A percentile compares a stretch with the other conserved stretches of the same genome.
Conservation (phyloP, 306 rosid genomes). For the Purshia tridentata region DNA sequence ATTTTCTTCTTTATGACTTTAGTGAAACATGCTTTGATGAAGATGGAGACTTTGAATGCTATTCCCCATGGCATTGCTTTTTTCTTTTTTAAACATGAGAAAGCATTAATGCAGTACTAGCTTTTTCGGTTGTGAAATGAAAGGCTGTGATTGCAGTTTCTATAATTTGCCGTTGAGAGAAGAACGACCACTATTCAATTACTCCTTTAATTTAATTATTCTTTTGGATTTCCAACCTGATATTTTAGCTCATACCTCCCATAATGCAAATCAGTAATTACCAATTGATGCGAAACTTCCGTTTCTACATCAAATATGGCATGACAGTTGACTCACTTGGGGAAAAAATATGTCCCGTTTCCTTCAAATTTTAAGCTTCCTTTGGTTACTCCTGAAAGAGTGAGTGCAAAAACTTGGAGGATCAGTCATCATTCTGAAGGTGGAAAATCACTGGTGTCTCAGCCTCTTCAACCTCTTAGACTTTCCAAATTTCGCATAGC, state of each 20-base stretch:
- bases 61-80: not conserved
- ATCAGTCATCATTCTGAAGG: not conserved
- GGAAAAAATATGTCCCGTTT: slow-evolving; percentile 5
- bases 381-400: not conserved
- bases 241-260: slow-evolving; percentile 1
- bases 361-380: slow-evolving; percentile 1
- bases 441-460: not conserved
- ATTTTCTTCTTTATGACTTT: no score
- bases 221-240: not conserved
- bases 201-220: not conserved
- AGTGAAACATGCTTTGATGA: no score
- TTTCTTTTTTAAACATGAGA: slow-evolving; percentile 5
- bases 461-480: not conserved
- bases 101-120: slow-evolving; percentile 12
- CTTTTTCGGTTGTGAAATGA: slow-evolving; percentile 14
- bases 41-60: no score
- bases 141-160: slow-evolving; percentile 9
- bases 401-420: not conserved
- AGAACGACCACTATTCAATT: not conserved
- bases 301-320: slow-evolving; percentile 6
- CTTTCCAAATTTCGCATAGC: no score
- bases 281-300: not conserved
- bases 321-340: not conserved
- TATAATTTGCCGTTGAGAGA: slow-evolving; percentile 18
- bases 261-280: not conserved